These are phyloP conservation scores for Brassica juncea DNA, from an alignment of 345 rosid species.

Conservation along the genomic window DNA sequence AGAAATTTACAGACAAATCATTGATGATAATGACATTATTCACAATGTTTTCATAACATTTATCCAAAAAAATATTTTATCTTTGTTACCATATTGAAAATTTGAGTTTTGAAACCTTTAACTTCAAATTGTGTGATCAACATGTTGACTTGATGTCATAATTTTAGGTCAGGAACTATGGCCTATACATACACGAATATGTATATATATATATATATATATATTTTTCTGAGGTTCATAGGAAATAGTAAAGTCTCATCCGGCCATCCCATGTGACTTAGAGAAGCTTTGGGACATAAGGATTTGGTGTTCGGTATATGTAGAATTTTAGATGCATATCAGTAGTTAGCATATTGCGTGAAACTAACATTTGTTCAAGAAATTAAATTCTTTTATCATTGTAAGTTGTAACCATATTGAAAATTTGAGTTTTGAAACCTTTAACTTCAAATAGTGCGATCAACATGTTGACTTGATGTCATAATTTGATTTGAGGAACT, in stretches of 20 bases:
- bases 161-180: not conserved
- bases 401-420: not conserved
- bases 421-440: not conserved
- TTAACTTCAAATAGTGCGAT: not conserved
- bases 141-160: not conserved
- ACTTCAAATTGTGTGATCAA: not conserved
- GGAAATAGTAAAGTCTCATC: not conserved
- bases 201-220: no score
- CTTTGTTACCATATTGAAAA: not conserved
- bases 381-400: not conserved
- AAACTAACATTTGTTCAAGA: not conserved
- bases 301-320: not conserved
- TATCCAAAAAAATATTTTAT: not conserved
- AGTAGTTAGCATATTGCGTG: not conserved
- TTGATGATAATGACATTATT: not conserved
- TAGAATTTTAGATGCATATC: not conserved
- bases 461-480: not conserved
- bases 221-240: not conserved
- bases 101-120: not conserved
- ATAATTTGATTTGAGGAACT: not conserved
- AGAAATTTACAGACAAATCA: not conserved
- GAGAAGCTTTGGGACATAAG: not conserved
- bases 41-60: not conserved
- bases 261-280: not conserved
- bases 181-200: not conserved